phyloP scores from a whole-genome alignment of 179 eudicot species.

The Beta lomatogona region DNA sequence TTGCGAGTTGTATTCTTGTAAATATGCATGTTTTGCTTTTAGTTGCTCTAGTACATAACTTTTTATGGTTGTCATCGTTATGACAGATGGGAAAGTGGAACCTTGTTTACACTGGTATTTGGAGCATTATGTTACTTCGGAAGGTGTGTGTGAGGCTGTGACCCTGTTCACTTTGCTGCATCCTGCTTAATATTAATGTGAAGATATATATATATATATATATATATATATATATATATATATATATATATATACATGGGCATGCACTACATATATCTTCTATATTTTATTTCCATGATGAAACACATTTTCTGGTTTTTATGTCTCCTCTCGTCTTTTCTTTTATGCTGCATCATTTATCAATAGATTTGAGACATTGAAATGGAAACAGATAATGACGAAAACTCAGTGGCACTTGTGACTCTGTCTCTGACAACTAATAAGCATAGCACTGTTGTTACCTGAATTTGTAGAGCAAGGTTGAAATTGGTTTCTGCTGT shows the following conservation, averaged over 20 bases:
- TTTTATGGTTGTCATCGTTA: conserved; percentile 38
- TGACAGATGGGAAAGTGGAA: conserved; percentile 94
- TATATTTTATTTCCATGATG: background rate
- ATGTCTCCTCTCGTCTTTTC: background rate
- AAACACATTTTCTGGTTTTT: background rate
- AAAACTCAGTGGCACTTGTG: background rate
- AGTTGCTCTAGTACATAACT: background rate
- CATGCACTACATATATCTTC: background rate
- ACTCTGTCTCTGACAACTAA: background rate
- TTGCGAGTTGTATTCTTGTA: background rate
- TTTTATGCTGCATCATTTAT: background rate
- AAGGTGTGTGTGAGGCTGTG: conserved; percentile 49
- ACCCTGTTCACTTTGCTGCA: conserved; percentile 5
- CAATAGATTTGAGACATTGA: background rate
- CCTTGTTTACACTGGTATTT: conserved; percentile 68
- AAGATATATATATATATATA: no score
- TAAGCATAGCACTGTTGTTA: background rate
- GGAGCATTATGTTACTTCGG: conserved; percentile 89
- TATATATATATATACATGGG: background rate
- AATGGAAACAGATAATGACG: background rate
- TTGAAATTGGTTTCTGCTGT: conserved; percentile 15
- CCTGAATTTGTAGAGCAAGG: background rate
- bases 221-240: no score
- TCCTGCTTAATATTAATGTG: background rate
- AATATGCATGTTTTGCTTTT: background rate